Percentiles rank a stretch among this genome's conserved stretches.
phyloP scores from a whole-genome alignment of 768 basidiomycete genomes.

The Tremella yokohamensis region DNA sequence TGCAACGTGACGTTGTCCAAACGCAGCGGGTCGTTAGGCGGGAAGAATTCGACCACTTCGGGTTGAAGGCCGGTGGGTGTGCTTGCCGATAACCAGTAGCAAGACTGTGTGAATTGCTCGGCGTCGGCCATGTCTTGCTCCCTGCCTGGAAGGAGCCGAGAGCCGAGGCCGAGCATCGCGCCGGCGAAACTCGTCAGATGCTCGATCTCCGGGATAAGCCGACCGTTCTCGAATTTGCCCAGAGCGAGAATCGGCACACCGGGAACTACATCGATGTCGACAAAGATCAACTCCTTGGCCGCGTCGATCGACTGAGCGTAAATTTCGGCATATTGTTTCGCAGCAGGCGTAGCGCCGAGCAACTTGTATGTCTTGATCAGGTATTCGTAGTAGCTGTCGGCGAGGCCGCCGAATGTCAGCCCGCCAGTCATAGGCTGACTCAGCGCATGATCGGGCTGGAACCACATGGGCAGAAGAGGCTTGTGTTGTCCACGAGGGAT shows the following conservation, averaged over 20 bases:
- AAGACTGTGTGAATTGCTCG: constrained; percentile 49
- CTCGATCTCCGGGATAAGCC: constrained; percentile 36
- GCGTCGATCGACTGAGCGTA: constrained; percentile 50
- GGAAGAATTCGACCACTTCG: constrained; percentile 44
- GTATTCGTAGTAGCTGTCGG: constrained; percentile 52
- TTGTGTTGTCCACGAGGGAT: constrained; percentile 28
- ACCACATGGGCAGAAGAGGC: constrained; percentile 47
- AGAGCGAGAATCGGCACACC: constrained; percentile 32
- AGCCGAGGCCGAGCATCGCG: constrained; percentile 54
- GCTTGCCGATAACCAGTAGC: constrained; percentile 50
- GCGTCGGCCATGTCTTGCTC: constrained; percentile 48
- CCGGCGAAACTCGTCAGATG: constrained; percentile 53
- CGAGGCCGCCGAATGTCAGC: constrained; percentile 51
- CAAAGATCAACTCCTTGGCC: constrained; percentile 42
- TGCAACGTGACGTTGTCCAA: not conserved
- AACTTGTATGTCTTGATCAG: constrained; percentile 54
- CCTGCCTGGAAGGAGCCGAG: constrained; percentile 46
- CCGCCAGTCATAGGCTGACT: constrained; percentile 34
- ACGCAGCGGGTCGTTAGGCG: not conserved
- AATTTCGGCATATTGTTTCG: constrained; percentile 48
- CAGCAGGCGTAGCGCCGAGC: constrained; percentile 33
- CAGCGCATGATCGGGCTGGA: constrained; percentile 30
- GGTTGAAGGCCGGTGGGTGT: constrained; percentile 48
- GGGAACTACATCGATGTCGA: constrained; percentile 46
- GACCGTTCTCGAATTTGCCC: constrained; percentile 27